Conservation (phyloP, 768 basidiomycete genomes). For the Porphyrellus cyaneotinctus region DNA sequence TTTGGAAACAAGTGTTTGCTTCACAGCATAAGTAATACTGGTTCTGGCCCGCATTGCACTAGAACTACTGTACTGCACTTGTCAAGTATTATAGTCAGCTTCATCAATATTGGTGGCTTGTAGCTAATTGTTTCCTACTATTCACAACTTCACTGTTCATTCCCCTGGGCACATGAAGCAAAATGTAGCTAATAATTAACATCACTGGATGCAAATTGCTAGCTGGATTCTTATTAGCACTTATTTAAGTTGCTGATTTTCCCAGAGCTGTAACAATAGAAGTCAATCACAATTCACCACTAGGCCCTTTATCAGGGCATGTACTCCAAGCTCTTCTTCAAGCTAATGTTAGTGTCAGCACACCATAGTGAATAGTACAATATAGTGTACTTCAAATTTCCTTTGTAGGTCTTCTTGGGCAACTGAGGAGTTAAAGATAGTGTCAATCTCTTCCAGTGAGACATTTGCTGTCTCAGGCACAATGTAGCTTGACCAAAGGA, state of each 20-base stretch:
- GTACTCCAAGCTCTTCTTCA: slow-evolving; percentile 52
- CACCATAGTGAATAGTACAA: not conserved
- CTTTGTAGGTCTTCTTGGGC: slow-evolving; percentile 50
- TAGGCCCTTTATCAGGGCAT: slow-evolving; percentile 41
- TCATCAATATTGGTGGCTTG: no score
- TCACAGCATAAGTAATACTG: no score
- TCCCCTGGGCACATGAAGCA: not conserved
- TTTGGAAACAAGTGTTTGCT: no score
- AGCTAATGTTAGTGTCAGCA: slow-evolving; percentile 38
- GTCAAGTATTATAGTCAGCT: no score
- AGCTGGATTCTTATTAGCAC: not conserved
- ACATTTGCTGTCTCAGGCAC: slow-evolving; percentile 79
- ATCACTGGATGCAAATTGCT: not conserved
- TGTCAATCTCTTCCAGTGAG: slow-evolving; percentile 73
- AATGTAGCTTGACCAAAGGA: slow-evolving; percentile 63
- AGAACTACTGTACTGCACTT: no score
- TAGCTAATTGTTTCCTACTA: no score
- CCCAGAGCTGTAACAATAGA: not conserved
- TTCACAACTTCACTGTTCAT: no score
- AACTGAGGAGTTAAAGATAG: slow-evolving; percentile 56
- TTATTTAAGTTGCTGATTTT: not conserved
- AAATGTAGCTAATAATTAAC: not conserved
- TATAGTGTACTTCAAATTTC: slow-evolving; percentile 46
- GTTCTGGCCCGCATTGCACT: no score
- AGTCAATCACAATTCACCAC: slow-evolving; percentile 14